Conservation (phyloP, 495 filamentous ascomycete genomes). For the Recurvomyces mirabilis region DNA sequence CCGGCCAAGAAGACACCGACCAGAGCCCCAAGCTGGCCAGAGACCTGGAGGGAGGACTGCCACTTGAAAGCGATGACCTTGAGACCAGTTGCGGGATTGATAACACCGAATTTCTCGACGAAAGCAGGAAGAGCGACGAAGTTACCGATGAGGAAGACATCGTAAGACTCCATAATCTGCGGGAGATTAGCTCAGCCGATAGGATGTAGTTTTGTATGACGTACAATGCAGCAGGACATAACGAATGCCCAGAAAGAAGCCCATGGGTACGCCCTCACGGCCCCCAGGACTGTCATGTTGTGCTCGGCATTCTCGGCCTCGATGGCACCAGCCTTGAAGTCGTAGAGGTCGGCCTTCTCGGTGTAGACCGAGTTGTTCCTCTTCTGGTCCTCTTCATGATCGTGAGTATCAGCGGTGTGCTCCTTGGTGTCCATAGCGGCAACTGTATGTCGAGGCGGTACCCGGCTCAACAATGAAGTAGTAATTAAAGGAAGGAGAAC, state of each 20-base stretch:
- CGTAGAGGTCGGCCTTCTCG: neutral
- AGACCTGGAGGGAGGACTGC: constrained; percentile 19
- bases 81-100: neutral
- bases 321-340: neutral
- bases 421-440: too few relatives aligned
- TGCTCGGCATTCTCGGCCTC: constrained; percentile 22
- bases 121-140: constrained; percentile 22
- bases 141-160: constrained; percentile 23
- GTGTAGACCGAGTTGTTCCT: neutral
- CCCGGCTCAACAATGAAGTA: too few relatives aligned
- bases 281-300: constrained; percentile 19
- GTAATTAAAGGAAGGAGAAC: too few relatives aligned
- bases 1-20: constrained; percentile 23
- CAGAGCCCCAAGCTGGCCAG: constrained; percentile 21
- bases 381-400: too few relatives aligned
- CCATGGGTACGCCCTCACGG: constrained; percentile 24
- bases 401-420: too few relatives aligned
- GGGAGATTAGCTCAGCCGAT: constrained; percentile 6
- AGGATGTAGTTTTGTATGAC: neutral
- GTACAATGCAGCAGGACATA: constrained; percentile 24
- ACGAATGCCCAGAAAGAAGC: constrained; percentile 24
- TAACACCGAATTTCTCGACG: constrained; percentile 14
- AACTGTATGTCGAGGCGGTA: too few relatives aligned
- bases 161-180: constrained; percentile 26
- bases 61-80: constrained; percentile 15